Conservation (phyloP, 2,329 filamentous ascomycete species). For the Trichoderma pleuroti region DNA sequence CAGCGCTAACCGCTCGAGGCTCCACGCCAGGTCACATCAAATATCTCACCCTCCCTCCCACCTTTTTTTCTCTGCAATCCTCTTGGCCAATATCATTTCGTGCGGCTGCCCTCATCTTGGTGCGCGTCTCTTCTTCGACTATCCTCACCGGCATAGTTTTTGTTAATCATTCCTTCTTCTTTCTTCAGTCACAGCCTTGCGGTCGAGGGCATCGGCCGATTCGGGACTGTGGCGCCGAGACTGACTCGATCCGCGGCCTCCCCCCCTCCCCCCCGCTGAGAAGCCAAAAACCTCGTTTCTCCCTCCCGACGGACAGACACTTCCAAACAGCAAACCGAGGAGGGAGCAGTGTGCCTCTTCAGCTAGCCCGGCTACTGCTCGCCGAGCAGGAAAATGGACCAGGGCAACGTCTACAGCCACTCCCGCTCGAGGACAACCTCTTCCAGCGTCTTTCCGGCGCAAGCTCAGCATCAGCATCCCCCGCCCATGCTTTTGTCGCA, state of each 20-base stretch:
- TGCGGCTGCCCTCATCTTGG: not conserved
- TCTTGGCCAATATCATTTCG: not conserved
- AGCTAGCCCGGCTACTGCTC: not conserved
- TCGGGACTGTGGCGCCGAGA: not conserved
- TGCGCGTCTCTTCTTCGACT: not conserved
- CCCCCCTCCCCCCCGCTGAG: not conserved
- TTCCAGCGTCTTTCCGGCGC: slow-evolving; percentile 49
- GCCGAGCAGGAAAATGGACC: slow-evolving; percentile 27
- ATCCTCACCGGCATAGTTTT: not conserved
- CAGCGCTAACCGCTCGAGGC: slow-evolving; percentile 11
- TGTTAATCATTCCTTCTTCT: not conserved
- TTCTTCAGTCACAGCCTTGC: not conserved
- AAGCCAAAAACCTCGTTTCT: not conserved
- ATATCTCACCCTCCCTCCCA: slow-evolving; percentile 16
- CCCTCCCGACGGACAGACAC: slow-evolving; percentile 1
- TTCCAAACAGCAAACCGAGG: not conserved
- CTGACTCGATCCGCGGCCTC: not conserved
- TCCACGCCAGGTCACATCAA: slow-evolving; percentile 16
- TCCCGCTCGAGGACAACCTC: slow-evolving; percentile 56
- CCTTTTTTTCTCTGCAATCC: not conserved
- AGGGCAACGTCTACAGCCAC: slow-evolving; percentile 45
- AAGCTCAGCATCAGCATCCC: slow-evolving; percentile 29
- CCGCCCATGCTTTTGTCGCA: slow-evolving; percentile 25
- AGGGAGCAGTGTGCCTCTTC: not conserved
- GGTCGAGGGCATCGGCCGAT: not conserved